These are phyloP conservation scores for Incumbomyces lentus DNA, from an alignment of 2,329 filamentous ascomycete genomes.

Conservation along the genomic window DNA sequence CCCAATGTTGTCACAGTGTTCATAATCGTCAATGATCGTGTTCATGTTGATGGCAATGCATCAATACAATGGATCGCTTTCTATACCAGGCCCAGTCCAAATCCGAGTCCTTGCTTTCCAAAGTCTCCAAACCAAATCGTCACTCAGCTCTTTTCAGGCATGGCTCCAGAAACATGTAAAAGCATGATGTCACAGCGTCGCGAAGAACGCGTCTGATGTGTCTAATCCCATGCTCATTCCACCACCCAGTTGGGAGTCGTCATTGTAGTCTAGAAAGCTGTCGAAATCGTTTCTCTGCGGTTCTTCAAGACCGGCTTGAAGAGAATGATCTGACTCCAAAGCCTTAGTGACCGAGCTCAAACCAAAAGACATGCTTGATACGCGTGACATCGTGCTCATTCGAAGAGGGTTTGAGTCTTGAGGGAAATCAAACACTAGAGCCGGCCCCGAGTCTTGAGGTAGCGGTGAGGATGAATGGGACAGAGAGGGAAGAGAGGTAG, in stretches of 20 bases:
- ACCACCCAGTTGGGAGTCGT: slow-evolving; percentile 1
- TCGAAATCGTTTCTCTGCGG: slow-evolving; percentile 20
- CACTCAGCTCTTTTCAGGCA: no score
- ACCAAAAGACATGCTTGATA: slow-evolving; percentile 6
- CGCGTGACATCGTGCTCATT: slow-evolving; percentile 1
- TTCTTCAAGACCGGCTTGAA: slow-evolving; percentile 10
- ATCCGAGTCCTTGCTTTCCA: no score
- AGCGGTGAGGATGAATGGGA: slow-evolving; percentile 6
- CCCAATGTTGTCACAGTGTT: no score
- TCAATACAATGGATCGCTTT: no score
- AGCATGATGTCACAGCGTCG: slow-evolving; percentile 2
- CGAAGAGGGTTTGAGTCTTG: not conserved
- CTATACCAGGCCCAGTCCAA: no score
- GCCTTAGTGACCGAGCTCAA: slow-evolving; percentile 5
- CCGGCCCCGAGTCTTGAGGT: slow-evolving; percentile 3
- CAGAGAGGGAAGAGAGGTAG: slow-evolving; percentile 2
- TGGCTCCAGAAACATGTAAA: no score
- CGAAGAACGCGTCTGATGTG: slow-evolving; percentile 17
- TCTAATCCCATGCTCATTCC: slow-evolving; percentile 17
- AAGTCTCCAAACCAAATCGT: no score
- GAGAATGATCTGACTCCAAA: slow-evolving; percentile 8
- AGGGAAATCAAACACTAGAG: slow-evolving; percentile 2
- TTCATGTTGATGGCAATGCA: no score
- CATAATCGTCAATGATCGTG: no score
- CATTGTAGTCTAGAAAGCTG: slow-evolving; percentile 20